These are phyloP conservation scores for Blastomyces percursus DNA, from an alignment of 2,329 filamentous ascomycete genomes.

Conservation along the genomic window DNA sequence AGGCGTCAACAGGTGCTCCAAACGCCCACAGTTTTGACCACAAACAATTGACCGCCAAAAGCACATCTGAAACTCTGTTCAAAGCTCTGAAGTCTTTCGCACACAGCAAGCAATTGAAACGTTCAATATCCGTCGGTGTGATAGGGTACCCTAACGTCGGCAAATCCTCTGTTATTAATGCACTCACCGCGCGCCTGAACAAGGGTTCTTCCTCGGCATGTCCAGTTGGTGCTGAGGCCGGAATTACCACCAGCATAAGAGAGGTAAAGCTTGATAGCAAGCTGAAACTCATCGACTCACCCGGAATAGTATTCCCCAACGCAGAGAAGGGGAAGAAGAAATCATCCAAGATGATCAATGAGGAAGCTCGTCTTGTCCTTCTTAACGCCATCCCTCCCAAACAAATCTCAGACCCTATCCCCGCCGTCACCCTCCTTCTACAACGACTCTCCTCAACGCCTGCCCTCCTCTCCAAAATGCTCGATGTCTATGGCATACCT, in stretches of 20 bases:
- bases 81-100: constrained; percentile 84
- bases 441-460: constrained; percentile 63
- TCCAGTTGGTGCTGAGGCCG: constrained; percentile 81
- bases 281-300: constrained; percentile 84
- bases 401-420: constrained; percentile 85
- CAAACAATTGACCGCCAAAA: constrained; percentile 75
- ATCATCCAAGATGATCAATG: constrained; percentile 53
- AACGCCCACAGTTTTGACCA: constrained; percentile 91
- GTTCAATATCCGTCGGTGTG: constrained; percentile 79
- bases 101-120: constrained; percentile 71
- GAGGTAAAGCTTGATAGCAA: constrained; percentile 92
- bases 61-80: constrained; percentile 74
- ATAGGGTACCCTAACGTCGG: constrained; percentile 95
- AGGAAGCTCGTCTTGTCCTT: constrained; percentile 70
- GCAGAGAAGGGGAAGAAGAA: constrained; percentile 43
- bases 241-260: constrained; percentile 78
- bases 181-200: constrained; percentile 65
- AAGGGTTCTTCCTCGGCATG: constrained; percentile 56
- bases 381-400: constrained; percentile 88
- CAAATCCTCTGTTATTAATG: constrained; percentile 94
- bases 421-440: constrained; percentile 75
- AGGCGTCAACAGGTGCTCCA: constrained; percentile 67
- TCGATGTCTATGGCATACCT: constrained; percentile 73
- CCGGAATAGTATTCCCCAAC: constrained; percentile 86
- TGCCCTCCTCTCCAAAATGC: constrained; percentile 65